Base-by-base conservation (phyloP, 345 rosid species). In the Turnera subulata region DNA sequence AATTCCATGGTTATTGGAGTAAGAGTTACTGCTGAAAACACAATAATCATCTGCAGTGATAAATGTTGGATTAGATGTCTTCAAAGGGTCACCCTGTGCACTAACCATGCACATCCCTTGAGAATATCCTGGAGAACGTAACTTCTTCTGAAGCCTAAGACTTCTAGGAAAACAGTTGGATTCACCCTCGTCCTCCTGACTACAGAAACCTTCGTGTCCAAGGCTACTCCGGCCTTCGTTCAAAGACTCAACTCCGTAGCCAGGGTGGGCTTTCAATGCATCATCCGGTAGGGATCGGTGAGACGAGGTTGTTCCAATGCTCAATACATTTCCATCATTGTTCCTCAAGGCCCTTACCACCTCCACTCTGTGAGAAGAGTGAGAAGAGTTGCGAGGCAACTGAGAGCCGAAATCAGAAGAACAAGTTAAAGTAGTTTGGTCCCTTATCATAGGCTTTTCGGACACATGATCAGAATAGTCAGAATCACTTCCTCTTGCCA, bases 321-420 rank as follows among this genome's bases (percentile, higher is more conserved):
- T 80, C 49, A 89, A 67, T 16, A 93, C 65, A 68, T 87, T 89
- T 63, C 97, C 97, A 61, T 93, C 88, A 32, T 76, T 67, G 61
- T 76, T 82, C 76, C 97, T 80, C 45, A 86, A 67, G 61, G 97
- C 73, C 39, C 68, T 78, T 16, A 68, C 67, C 53, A 70, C 61
- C 58, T 76, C 80, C 25, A 44, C 51, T 63, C 66, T 58, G 55
- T 64, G 67, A 69, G 52, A 55, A 59, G 61, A 61, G 55, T 64
- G 67, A 69, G 52, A 55, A 59, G 61, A 61, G 39, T 39, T 57
- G 50, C 50, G 73, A n/a, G 68, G 65, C 62, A 60, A 29, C 26
- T 75, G 78, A 20, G 76, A 75, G 13, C 70, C 64, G 58, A 70
- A 72, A 40, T 61, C 75, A 16, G 72, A 75, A 23, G 68, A 60